Base-by-base conservation (phyloP, 352 stramenopile species). In the Phytophthora capsici region DNA sequence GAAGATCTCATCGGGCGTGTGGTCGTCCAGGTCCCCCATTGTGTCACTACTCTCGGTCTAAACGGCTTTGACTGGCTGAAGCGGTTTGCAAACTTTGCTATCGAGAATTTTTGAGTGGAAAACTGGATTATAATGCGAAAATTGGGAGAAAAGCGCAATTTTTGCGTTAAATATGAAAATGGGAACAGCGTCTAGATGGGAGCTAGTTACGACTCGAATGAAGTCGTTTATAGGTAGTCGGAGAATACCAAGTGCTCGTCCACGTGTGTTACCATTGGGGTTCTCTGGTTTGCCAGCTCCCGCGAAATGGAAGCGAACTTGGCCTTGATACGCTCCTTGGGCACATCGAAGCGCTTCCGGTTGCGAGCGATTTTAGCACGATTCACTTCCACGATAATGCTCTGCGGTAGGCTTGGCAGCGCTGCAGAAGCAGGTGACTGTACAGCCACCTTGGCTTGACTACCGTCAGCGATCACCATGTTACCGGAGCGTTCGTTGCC, bases 1-100 rank as follows among this genome's bases (percentile, higher is more conserved):
- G 56, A 76, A 73, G 51, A 96, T 91, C 32, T 95, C 85, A 43
- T 91, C 79, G 12, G 86, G 86, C 54, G 84, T 85, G 73, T 93
- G 83, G 56, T 93, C 84, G 58, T 91, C 79, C 49, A 88, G 69
- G 60, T 82, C 79, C 47, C 63, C 75, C 83, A 90, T 91, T 45
- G 46, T 75, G n/a, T 28, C 57, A 9, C 28, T 34, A 4, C 28
- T 34, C 28, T 34, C 28, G 28, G 28, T 32, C 26, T 32, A 43
- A 48, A 48, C 16, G 47, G 28, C 56, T 62, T 56, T 68, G 51
- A 63, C 51, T 62, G 52, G 60, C 51, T 63, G 13, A 55, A 43
- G 25, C 22, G 49, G 50, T 62, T 58, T 20, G 26, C 6, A 1
- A 30, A 30, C 6, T 4, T 34, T 34, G 28, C 28, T 34, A 34